Evolutionary conservation across 106 monocot genomes (phyloP).

Genomic region (Posidonia australis): DNA sequence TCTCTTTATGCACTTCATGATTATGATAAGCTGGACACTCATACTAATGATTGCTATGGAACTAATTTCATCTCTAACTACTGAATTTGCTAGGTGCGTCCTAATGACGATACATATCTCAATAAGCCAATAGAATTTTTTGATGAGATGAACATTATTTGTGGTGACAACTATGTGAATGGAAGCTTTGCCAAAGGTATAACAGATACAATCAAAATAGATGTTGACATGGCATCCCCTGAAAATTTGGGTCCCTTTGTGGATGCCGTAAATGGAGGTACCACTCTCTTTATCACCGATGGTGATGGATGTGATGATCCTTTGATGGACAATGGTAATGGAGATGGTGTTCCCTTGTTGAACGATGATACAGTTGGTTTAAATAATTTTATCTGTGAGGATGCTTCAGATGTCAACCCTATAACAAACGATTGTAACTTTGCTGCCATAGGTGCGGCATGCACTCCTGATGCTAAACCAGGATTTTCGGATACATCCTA

Average conservation of each 20-base stretch:
- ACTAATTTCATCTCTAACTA: too few relatives aligned
- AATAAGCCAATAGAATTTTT: conserved; percentile 16
- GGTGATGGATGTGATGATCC: not conserved
- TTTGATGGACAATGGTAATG: not conserved
- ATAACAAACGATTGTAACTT: too few relatives aligned
- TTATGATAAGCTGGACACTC: too few relatives aligned
- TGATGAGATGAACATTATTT: conserved; percentile 6
- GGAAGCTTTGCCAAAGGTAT: not conserved
- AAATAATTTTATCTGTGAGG: too few relatives aligned
- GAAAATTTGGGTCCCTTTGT: not conserved
- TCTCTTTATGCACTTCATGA: too few relatives aligned
- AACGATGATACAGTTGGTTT: not conserved
- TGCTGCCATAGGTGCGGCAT: too few relatives aligned
- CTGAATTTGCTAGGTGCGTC: conserved; percentile 12
- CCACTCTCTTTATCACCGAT: not conserved
- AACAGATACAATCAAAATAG: not conserved
- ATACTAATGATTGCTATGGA: not conserved
- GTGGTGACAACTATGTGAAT: not conserved
- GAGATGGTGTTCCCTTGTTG: not conserved
- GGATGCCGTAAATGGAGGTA: not conserved
- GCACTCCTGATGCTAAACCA: too few relatives aligned
- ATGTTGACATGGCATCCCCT: not conserved
- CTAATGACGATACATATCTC: conserved; percentile 23
- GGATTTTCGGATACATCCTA: too few relatives aligned
- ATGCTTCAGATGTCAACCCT: too few relatives aligned